A percentile compares a stretch with the other conserved stretches of the same genome.
phyloP scores from a whole-genome alignment of 2,329 filamentous ascomycete genomes.

The Neonectria sp. region DNA sequence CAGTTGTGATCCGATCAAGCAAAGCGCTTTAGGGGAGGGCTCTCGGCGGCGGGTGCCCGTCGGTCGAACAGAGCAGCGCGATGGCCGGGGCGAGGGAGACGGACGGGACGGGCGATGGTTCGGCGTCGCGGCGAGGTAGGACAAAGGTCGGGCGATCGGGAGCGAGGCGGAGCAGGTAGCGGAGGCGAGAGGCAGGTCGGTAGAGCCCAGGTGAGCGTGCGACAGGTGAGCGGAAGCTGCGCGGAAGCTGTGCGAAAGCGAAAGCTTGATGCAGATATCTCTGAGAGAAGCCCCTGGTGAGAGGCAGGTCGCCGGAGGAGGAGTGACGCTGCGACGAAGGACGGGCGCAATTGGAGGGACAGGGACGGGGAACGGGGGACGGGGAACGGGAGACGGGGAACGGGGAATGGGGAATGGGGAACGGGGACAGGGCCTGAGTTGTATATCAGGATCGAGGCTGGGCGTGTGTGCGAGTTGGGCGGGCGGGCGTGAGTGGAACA shows the following conservation, averaged over 20 bases:
- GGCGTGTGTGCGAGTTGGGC: constrained; percentile 43
- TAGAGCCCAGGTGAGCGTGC: constrained; percentile 25
- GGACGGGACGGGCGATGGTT: constrained; percentile 20
- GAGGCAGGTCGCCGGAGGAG: constrained; percentile 31
- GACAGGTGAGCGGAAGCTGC: constrained; percentile 18
- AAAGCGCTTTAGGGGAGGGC: neutral
- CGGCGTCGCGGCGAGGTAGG: constrained; percentile 27
- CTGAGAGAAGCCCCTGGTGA: constrained; percentile 22
- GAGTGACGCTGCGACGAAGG: constrained; percentile 41
- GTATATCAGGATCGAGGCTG: constrained; percentile 49
- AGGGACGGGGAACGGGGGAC: constrained; percentile 34
- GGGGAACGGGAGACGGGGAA: constrained; percentile 32
- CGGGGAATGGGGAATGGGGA: constrained; percentile 41
- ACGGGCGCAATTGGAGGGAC: constrained; percentile 48
- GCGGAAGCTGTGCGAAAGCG: constrained; percentile 28
- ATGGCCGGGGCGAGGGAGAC: constrained; percentile 28
- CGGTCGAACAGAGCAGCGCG: constrained; percentile 12
- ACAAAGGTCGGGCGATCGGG: constrained; percentile 30
- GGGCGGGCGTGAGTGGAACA: constrained; percentile 45
- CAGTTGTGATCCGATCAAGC: constrained; percentile 24
- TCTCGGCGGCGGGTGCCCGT: constrained; percentile 8
- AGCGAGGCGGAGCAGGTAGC: constrained; percentile 30
- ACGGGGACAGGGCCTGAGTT: constrained; percentile 47
- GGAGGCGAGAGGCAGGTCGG: constrained; percentile 11
- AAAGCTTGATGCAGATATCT: neutral